A percentile compares a stretch with the other conserved stretches of the same genome.
Evolutionary conservation across 225 moss, liverwort and hornwort genomes (phyloP).

Genomic region (Neckera pumila): DNA sequence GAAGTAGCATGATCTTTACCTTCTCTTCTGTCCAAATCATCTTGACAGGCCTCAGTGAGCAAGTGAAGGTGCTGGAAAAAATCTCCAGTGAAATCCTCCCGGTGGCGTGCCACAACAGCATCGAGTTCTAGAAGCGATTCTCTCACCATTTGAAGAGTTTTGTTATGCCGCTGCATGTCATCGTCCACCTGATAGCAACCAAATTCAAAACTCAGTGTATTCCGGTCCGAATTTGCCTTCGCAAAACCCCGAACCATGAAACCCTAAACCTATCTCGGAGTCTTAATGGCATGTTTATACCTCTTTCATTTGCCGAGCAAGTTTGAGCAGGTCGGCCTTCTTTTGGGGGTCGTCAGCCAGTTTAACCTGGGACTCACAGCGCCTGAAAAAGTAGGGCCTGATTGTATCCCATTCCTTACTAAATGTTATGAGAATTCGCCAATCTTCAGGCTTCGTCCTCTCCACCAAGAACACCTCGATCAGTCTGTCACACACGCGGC

Average conservation of each 20-base stretch:
- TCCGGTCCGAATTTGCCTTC: background rate
- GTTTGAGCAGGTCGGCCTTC: conserved; percentile 72
- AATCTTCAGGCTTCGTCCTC: conserved; percentile 63
- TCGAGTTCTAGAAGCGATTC: conserved; percentile 43
- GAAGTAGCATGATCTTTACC: background rate
- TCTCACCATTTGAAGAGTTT: conserved; percentile 45
- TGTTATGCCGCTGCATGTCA: conserved; percentile 72
- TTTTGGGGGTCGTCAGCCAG: conserved; percentile 53
- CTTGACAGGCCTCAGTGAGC: conserved; percentile 62
- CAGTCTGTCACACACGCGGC: conserved; percentile 80
- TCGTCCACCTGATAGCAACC: conserved; percentile 65
- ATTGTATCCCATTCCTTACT: conserved; percentile 82
- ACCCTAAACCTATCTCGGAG: background rate
- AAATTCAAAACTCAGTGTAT: background rate
- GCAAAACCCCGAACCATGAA: background rate
- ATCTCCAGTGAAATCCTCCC: conserved; percentile 81
- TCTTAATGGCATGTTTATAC: background rate
- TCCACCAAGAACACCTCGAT: conserved; percentile 92
- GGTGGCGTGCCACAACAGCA: conserved; percentile 49
- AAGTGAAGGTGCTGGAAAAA: conserved; percentile 83
- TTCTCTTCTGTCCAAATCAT: conserved; percentile 39
- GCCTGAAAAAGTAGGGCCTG: conserved; percentile 66
- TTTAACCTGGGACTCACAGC: conserved; percentile 56
- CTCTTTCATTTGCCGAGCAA: conserved; percentile 76
- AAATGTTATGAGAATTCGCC: conserved; percentile 85